phyloP scores from a whole-genome alignment of 2,329 filamentous ascomycete species.

The Westerdykella sp. region DNA sequence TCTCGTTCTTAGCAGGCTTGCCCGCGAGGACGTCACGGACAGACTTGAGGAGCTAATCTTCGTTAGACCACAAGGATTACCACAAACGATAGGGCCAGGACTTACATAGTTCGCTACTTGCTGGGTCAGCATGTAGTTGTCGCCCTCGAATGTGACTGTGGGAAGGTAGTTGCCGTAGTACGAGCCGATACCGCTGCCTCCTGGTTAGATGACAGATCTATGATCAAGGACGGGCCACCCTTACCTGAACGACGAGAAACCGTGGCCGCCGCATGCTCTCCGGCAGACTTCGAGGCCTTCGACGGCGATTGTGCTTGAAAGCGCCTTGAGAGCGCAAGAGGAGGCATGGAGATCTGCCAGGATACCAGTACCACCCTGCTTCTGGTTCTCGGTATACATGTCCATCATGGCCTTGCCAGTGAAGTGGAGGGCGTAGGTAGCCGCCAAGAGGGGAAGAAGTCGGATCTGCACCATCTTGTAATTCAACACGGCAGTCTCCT shows the following conservation, averaged over 20 bases:
- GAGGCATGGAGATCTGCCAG: constrained; percentile 71
- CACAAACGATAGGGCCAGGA: constrained; percentile 3
- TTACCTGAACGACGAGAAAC: constrained; percentile 61
- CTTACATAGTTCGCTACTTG: constrained; percentile 66
- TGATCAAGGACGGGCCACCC: not conserved
- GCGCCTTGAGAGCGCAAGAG: constrained; percentile 68
- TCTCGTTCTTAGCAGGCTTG: constrained; percentile 61
- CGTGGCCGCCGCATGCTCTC: constrained; percentile 70
- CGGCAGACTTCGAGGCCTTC: constrained; percentile 71
- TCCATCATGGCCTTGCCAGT: constrained; percentile 71
- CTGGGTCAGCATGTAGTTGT: constrained; percentile 78
- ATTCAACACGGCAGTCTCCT: constrained; percentile 69
- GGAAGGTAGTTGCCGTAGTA: constrained; percentile 73
- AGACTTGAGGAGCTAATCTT: constrained; percentile 59
- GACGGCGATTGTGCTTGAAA: constrained; percentile 64
- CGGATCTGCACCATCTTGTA: constrained; percentile 77
- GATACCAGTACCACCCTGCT: constrained; percentile 58
- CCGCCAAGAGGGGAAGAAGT: constrained; percentile 63
- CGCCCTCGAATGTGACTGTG: constrained; percentile 66
- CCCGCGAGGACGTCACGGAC: constrained; percentile 63
- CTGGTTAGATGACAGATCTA: constrained; percentile 4
- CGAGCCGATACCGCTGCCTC: constrained; percentile 57
- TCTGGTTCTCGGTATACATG: constrained; percentile 66
- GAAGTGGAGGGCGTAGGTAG: constrained; percentile 73
- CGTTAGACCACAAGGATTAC: not conserved